Conservation (phyloP, 805 yeast genomes). For the Myxozyma nipponensis region DNA sequence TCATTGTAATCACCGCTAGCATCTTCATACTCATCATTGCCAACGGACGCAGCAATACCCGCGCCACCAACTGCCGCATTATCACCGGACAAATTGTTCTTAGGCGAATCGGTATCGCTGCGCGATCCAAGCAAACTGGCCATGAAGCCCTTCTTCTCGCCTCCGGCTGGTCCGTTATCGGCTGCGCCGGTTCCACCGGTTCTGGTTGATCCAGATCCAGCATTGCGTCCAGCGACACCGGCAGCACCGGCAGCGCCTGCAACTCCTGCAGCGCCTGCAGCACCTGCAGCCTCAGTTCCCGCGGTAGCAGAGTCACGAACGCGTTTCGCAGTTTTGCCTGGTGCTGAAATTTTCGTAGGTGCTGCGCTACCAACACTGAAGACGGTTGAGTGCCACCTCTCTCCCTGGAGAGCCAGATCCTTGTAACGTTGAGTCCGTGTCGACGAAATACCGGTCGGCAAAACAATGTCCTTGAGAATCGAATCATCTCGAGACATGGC, state of each 20-base stretch:
- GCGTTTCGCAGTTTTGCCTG: slow-evolving; percentile 5
- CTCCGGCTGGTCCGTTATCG: too few species aligned
- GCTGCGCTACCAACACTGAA: slow-evolving; percentile 18
- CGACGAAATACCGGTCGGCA: slow-evolving; percentile 19
- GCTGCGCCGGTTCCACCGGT: neutral
- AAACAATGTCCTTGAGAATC: slow-evolving; percentile 17
- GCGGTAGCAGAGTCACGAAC: neutral
- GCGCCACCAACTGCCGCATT: slow-evolving; percentile 4
- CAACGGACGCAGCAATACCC: neutral
- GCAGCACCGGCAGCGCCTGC: slow-evolving; percentile 5
- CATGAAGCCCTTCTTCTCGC: neutral
- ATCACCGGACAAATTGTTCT: neutral
- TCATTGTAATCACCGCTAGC: neutral
- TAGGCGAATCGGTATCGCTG: neutral
- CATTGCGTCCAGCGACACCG: neutral
- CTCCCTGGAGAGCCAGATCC: slow-evolving; percentile 20
- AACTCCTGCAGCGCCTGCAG: slow-evolving; percentile 4
- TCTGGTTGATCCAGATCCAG: neutral
- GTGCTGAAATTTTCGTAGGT: neutral
- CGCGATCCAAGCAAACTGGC: neutral
- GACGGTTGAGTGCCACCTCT: slow-evolving; percentile 25
- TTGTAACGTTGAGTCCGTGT: slow-evolving; percentile 15
- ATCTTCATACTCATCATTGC: neutral
- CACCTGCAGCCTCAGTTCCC: neutral
- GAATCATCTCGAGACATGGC: slow-evolving; percentile 17